Conservation (phyloP, 2,329 filamentous ascomycete species). For the Capronia americana region DNA sequence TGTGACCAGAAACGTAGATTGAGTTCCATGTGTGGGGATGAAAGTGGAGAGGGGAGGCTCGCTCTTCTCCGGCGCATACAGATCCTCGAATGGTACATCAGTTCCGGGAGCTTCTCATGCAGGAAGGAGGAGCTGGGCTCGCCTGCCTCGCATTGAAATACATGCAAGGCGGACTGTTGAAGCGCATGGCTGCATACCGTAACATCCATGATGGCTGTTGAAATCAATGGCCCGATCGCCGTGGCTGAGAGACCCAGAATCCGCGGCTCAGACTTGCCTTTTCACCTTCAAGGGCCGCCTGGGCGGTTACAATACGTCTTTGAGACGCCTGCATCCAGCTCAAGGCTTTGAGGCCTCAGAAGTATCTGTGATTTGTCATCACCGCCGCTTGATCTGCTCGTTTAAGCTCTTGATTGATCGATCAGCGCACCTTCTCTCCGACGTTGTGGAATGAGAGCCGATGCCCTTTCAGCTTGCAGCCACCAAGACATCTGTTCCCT, state of each 20-base stretch:
- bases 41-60: slow-evolving; percentile 18
- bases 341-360: slow-evolving; percentile 61
- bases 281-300: slow-evolving; percentile 39
- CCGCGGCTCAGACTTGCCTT: slow-evolving; percentile 43
- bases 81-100: background rate
- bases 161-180: slow-evolving; percentile 5
- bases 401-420: background rate
- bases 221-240: background rate
- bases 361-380: slow-evolving; percentile 68
- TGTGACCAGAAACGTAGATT: slow-evolving; percentile 5
- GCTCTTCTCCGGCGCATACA: slow-evolving; percentile 29
- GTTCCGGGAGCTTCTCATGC: background rate
- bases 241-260: background rate
- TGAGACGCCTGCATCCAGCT: slow-evolving; percentile 42
- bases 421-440: background rate
- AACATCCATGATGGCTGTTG: background rate
- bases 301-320: slow-evolving; percentile 29
- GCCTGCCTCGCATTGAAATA: background rate
- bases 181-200: background rate
- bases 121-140: background rate
- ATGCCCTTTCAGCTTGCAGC: slow-evolving; percentile 5
- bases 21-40: slow-evolving; percentile 6
- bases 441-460: background rate
- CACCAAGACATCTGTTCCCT: slow-evolving; percentile 66
- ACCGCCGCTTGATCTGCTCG: slow-evolving; percentile 27